Percentiles rank a stretch among this genome's conserved stretches.
These are phyloP conservation scores for Blastobotrys arbuscula DNA, from an alignment of 1,139 yeast species.

Conservation along the genomic window DNA sequence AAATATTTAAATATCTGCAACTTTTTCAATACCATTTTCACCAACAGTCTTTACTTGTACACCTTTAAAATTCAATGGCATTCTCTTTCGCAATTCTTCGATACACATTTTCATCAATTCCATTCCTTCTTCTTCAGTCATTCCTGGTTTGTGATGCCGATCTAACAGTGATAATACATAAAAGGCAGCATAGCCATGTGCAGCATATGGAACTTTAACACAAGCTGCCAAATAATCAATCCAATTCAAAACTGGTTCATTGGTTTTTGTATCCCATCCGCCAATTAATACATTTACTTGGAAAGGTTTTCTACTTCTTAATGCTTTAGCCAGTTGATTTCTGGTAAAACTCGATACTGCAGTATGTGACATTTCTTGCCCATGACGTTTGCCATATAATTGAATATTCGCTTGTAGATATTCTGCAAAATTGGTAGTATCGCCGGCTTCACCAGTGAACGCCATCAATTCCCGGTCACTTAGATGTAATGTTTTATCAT, in stretches of 20 bases:
- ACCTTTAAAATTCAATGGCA: slow-evolving; percentile 97
- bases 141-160: slow-evolving; percentile 77
- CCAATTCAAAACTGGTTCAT: slow-evolving; percentile 71
- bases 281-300: slow-evolving; percentile 88
- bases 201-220: slow-evolving; percentile 89
- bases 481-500: slow-evolving; percentile 78
- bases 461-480: slow-evolving; percentile 80
- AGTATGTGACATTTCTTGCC: slow-evolving; percentile 57
- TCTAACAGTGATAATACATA: slow-evolving; percentile 87
- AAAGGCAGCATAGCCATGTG: slow-evolving; percentile 96
- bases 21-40: slow-evolving; percentile 45
- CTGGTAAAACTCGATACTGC: slow-evolving; percentile 89
- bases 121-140: slow-evolving; percentile 75
- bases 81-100: slow-evolving; percentile 72
- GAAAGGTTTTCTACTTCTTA: slow-evolving; percentile 89
- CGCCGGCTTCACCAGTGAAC: slow-evolving; percentile 94
- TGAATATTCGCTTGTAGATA: slow-evolving; percentile 89
- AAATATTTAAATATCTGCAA: slow-evolving; percentile 33
- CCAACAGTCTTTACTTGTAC: slow-evolving; percentile 64
- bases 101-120: slow-evolving; percentile 67
- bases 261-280: slow-evolving; percentile 65
- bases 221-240: slow-evolving; percentile 93
- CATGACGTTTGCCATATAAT: slow-evolving; percentile 81
- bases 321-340: slow-evolving; percentile 77
- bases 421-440: slow-evolving; percentile 93